Percentiles rank a stretch among this genome's conserved stretches.
Conservation (phyloP, 2,329 filamentous ascomycete genomes). For the Aspergillus novofumigatus region DNA sequence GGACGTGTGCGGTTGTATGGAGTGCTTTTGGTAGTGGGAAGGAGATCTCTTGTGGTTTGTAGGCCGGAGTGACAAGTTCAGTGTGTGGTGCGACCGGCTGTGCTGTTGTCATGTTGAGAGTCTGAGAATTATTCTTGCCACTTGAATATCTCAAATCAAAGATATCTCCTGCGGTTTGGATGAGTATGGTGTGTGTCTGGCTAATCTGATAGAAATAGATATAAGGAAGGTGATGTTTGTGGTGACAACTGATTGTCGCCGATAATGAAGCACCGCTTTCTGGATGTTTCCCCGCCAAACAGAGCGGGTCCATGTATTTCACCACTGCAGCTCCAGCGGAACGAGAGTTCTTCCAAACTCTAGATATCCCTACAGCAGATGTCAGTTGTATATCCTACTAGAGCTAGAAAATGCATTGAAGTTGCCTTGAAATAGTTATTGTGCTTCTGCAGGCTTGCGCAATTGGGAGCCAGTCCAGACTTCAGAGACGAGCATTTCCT, state of each 20-base stretch:
- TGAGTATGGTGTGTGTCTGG: background rate
- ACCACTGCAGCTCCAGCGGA: background rate
- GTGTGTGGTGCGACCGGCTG: constrained; percentile 11
- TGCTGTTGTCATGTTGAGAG: constrained; percentile 12
- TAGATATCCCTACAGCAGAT: background rate
- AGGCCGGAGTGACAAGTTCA: constrained; percentile 20
- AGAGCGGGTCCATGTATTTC: constrained; percentile 7
- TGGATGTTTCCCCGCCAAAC: constrained; percentile 12
- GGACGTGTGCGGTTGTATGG: constrained; percentile 55
- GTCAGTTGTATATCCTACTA: background rate
- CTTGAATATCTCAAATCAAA: background rate
- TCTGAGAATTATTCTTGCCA: background rate
- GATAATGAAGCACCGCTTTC: background rate
- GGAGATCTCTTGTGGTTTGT: constrained; percentile 51
- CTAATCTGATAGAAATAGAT: background rate
- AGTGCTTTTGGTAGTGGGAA: constrained; percentile 55
- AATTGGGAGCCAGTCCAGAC: background rate
- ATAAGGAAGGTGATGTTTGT: background rate
- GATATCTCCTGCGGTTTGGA: background rate
- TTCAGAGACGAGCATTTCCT: background rate
- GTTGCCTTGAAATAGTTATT: background rate
- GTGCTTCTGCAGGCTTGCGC: background rate
- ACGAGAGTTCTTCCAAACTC: no score
- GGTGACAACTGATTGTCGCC: background rate
- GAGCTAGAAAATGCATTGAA: background rate